phyloP scores from a whole-genome alignment of 768 basidiomycete genomes.

The Termitomyces sp. region DNA sequence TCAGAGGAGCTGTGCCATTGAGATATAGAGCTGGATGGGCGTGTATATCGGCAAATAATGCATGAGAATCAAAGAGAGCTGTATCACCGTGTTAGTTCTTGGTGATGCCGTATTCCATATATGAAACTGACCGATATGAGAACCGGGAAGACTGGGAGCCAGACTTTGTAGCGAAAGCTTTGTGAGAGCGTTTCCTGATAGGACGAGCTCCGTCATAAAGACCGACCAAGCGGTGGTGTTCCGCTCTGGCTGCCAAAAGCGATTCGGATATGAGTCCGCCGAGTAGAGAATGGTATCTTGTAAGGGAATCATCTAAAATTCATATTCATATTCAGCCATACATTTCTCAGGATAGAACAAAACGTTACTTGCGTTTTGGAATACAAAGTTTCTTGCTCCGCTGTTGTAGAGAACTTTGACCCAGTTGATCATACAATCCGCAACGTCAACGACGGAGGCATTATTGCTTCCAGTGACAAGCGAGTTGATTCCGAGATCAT shows the following conservation, averaged over 20 bases:
- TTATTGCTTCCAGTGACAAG: constrained; percentile 52
- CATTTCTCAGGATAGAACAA: neutral
- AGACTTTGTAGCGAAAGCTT: constrained; percentile 48
- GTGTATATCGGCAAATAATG: constrained; percentile 59
- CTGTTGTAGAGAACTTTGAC: constrained; percentile 51
- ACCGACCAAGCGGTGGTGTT: constrained; percentile 61
- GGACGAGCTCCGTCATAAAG: constrained; percentile 51
- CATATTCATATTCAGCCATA: neutral
- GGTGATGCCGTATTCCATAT: neutral
- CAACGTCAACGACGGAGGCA: constrained; percentile 59
- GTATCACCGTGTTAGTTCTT: neutral
- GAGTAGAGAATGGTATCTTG: constrained; percentile 49
- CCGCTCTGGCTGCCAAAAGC: constrained; percentile 47
- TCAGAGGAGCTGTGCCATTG: constrained; percentile 62
- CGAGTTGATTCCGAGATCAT: constrained; percentile 56
- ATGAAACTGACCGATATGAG: constrained; percentile 50
- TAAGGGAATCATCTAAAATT: constrained; percentile 54
- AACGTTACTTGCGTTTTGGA: constrained; percentile 56
- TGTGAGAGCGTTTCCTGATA: constrained; percentile 50
- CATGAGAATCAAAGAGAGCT: constrained; percentile 64
- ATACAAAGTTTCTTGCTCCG: constrained; percentile 66
- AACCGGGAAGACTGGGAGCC: constrained; percentile 44
- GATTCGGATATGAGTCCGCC: constrained; percentile 43
- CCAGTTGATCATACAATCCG: constrained; percentile 59
- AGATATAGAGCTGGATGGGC: constrained; percentile 49